Base-by-base conservation (phyloP, 208 protist genomes). In the Leishmania martiniquensis region DNA sequence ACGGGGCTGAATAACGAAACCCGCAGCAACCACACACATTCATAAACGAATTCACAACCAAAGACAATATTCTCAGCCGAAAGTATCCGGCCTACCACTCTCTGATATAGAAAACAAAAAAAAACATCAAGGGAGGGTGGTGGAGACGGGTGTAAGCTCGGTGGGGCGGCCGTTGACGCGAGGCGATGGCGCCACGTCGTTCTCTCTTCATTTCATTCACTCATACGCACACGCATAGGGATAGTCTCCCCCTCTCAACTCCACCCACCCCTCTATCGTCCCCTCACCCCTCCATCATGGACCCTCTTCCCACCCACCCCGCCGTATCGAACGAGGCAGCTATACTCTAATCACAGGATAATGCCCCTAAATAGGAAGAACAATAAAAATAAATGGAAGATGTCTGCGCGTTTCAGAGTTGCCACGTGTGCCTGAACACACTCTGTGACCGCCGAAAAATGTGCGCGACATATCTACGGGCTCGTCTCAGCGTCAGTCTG, bases 11-110 rank as follows among this genome's bases (percentile, higher is more conserved):
- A 6, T 47, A 25, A 60, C 70, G 20, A 42, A 34, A 63, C 47
- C 69, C 44, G 68, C 22, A 15, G 52, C 62, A 69, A 70, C 67
- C 59, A 77, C 51, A 60, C 47, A 47, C 51, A 74, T 29, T 5
- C 65, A 70, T 44, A 70, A 12, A 54, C n/a, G 52, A 7, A 67
- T 34, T n/a, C 32, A 67, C 62, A 67, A n/a, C 25, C 68, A 44
- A 44, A 54, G 0, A 54, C 5, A 65, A 20, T 68, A 29, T 25
- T 4, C 44, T 15, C 25, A 10, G n/a, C 0, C n/a, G 29, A 71
- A 51, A 4, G 17, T 17, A 13, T 62, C 13, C 29, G n/a, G 25
- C 25, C 10, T 62, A 12, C 13, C 55, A 29, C 17, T 15, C 55
- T 37, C 29, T 62, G 10, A 52, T 52, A n/a, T n/a, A n/a, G n/a